Conservation (phyloP, 1,284 basidiomycete genomes). For the Peniophora sp. region DNA sequence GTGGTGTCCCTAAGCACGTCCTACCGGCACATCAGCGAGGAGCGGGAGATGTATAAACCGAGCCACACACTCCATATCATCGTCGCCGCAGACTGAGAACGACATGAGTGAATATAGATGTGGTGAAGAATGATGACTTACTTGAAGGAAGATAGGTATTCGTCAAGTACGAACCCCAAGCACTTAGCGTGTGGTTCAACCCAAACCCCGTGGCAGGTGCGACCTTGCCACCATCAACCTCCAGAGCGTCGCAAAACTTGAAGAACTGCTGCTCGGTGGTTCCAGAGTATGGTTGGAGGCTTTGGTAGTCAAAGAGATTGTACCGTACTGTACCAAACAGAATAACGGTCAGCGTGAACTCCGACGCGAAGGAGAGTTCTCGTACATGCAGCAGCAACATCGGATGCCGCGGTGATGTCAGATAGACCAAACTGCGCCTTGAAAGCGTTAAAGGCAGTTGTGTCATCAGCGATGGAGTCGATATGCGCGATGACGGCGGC, state of each 20-base stretch:
- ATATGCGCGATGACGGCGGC: constrained; percentile 50
- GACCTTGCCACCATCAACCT: constrained; percentile 45
- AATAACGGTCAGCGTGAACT: background rate
- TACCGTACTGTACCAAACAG: constrained; percentile 38
- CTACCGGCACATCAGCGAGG: background rate
- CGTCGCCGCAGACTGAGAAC: background rate
- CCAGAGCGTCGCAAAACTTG: constrained; percentile 68
- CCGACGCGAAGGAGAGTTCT: constrained; percentile 3
- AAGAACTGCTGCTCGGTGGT: constrained; percentile 40
- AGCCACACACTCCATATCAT: background rate
- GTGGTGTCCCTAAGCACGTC: background rate
- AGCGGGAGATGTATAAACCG: background rate
- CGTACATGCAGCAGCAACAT: constrained; percentile 54
- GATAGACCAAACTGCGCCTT: constrained; percentile 54
- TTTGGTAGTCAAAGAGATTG: constrained; percentile 51
- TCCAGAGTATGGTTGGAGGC: constrained; percentile 38
- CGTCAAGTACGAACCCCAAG: constrained; percentile 1
- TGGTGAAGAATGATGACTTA: background rate
- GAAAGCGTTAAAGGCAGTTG: constrained; percentile 38
- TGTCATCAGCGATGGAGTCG: constrained; percentile 36
- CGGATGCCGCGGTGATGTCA: constrained; percentile 50
- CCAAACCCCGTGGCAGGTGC: constrained; percentile 2
- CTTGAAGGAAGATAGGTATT: background rate
- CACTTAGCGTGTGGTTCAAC: background rate
- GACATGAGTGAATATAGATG: background rate